Evolutionary conservation across 306 rosid genomes (phyloP).

Genomic region (Aeschynomene evenia): DNA sequence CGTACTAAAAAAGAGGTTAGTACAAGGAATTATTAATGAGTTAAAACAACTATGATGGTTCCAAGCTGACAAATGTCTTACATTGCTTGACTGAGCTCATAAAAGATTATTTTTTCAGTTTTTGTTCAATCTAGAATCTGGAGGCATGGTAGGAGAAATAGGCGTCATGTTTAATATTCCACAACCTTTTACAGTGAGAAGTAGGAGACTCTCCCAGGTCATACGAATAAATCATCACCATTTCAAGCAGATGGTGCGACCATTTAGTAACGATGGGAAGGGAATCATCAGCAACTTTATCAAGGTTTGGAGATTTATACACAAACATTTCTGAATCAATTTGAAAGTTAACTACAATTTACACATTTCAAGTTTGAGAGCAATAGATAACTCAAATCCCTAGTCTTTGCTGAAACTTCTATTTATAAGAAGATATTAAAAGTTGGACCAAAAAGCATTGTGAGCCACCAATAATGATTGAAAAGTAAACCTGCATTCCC

Average conservation of each 20-base stretch:
- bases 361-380: conserved; percentile 12
- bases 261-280: conserved; percentile 63
- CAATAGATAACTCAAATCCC: conserved; percentile 5
- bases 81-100: conserved; percentile 28
- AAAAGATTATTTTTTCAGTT: conserved; percentile 45
- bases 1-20: not conserved
- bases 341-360: conserved; percentile 11
- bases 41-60: conserved; percentile 17
- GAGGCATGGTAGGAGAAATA: conserved; percentile 74
- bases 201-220: conserved; percentile 74
- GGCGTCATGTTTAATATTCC: conserved; percentile 76
- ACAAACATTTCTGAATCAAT: not conserved
- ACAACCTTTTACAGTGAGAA: conserved; percentile 85
- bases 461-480: not conserved
- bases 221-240: conserved; percentile 63
- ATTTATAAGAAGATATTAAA: conserved; percentile 4
- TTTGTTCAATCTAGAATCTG: conserved; percentile 61
- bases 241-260: conserved; percentile 78
- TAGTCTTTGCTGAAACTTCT: not conserved
- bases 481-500: not conserved
- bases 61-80: not conserved
- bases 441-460: conserved; percentile 16
- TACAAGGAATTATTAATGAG: not conserved
- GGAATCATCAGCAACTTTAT: conserved; percentile 57
- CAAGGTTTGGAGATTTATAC: conserved; percentile 50